Percentiles rank a stretch among this genome's conserved stretches.
Conservation (phyloP, 2,329 filamentous ascomycete species). For the Ophiostoma tasmaniense region DNA sequence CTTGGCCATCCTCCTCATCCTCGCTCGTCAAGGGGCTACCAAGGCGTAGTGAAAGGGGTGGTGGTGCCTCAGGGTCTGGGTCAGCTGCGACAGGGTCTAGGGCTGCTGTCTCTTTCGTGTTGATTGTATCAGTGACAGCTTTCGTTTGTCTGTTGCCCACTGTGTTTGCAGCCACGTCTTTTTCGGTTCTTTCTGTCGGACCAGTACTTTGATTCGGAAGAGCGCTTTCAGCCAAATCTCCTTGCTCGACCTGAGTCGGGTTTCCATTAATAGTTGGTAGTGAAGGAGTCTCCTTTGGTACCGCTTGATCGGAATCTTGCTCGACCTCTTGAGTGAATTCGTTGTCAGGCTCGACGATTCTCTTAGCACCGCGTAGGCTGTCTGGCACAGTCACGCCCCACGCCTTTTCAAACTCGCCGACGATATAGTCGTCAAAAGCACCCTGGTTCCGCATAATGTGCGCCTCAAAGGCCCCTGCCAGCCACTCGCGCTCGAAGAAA, state of each 20-base stretch:
- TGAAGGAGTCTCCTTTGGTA: not conserved
- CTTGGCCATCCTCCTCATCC: not conserved
- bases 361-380: not conserved
- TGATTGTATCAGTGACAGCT: not conserved
- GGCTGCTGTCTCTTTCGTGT: not conserved
- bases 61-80: not conserved
- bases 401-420: constrained; percentile 37
- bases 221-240: not conserved
- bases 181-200: not conserved
- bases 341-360: not conserved
- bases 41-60: not conserved
- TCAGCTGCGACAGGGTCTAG: not conserved
- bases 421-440: constrained; percentile 41
- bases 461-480: constrained; percentile 43
- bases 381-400: constrained; percentile 39
- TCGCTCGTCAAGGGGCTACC: not conserved
- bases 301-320: not conserved
- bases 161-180: not conserved
- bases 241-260: not conserved
- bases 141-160: not conserved
- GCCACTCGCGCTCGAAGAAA: constrained; percentile 45
- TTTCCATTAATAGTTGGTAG: not conserved
- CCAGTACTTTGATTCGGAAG: too few species aligned
- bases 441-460: constrained; percentile 41
- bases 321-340: not conserved